Evolutionary conservation across 2,329 filamentous ascomycete genomes (phyloP).

Genomic region (Monosporascus sp.): DNA sequence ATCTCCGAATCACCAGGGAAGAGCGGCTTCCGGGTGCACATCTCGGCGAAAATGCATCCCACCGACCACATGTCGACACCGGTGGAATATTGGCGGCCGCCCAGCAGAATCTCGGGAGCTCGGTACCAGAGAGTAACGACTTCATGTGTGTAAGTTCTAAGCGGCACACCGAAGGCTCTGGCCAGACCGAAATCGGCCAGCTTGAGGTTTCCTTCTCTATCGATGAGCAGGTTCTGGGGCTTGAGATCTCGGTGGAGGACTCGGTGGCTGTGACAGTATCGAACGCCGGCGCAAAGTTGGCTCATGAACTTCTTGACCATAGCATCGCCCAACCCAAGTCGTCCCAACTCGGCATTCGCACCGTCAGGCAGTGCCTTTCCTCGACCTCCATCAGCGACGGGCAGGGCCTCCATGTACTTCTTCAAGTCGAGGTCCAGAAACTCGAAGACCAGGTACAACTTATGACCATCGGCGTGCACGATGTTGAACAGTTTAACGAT

Average conservation of each 20-base stretch:
- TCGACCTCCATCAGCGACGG: conserved; percentile 76
- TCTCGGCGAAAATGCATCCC: conserved; percentile 92
- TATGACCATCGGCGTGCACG: conserved; percentile 89
- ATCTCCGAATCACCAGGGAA: conserved; percentile 93
- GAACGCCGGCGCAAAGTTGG: conserved; percentile 77
- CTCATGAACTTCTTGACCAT: conserved; percentile 94
- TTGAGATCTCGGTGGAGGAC: conserved; percentile 86
- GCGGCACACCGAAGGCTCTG: conserved; percentile 82
- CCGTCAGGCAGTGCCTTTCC: conserved; percentile 82
- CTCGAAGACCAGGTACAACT: conserved; percentile 89
- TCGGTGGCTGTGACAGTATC: conserved; percentile 84
- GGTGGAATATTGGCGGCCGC: conserved; percentile 87
- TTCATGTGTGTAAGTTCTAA: conserved; percentile 91
- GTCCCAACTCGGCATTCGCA: conserved; percentile 55
- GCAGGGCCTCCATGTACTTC: conserved; percentile 92
- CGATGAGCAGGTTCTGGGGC: conserved; percentile 84
- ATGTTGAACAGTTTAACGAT: conserved; percentile 88
- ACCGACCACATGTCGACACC: conserved; percentile 96
- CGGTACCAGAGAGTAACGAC: conserved; percentile 94
- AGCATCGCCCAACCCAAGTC: conserved; percentile 67
- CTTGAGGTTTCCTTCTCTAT: conserved; percentile 83
- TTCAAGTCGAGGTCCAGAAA: conserved; percentile 89
- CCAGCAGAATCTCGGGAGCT: conserved; percentile 82
- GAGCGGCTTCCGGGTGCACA: conserved; percentile 89
- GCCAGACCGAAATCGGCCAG: conserved; percentile 87